A percentile compares a stretch with the other conserved stretches of the same genome.
Evolutionary conservation across 306 rosid genomes (phyloP).

Genomic region (Pyrus betulifolia): DNA sequence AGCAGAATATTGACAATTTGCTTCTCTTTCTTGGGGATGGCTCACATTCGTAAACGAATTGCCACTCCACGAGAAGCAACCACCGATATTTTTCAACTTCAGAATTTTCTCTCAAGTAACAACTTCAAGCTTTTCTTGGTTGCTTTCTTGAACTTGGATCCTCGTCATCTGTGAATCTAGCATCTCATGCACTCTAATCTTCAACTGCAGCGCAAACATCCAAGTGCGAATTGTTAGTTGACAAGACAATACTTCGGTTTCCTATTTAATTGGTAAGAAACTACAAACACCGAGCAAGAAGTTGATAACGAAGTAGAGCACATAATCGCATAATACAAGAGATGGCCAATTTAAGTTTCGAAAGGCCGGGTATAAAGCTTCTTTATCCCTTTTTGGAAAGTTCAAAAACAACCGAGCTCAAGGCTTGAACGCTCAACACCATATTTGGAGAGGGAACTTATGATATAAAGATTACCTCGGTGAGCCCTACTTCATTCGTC

Average conservation of each 20-base stretch:
- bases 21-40: not conserved
- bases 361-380: not conserved
- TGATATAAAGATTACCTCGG: constrained; percentile 46
- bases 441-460: not conserved
- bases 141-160: constrained; percentile 27
- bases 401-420: not conserved
- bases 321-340: not conserved
- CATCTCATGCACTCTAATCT: constrained; percentile 63
- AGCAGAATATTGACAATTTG: not conserved
- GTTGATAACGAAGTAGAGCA: not conserved
- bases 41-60: not conserved
- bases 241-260: not conserved
- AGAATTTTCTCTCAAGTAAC: not conserved
- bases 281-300: not conserved
- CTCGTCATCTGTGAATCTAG: constrained; percentile 56
- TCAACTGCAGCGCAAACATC: constrained; percentile 45
- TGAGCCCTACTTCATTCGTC: constrained; percentile 50
- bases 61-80: not conserved
- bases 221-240: not conserved
- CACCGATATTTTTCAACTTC: not conserved
- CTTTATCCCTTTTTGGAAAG: not conserved
- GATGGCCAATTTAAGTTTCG: not conserved
- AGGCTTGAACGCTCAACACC: not conserved
- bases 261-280: not conserved
- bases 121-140: constrained; percentile 12